Conservation (phyloP, 202 grass and related monocot genomes). For the Brachypodium distachyon region DNA sequence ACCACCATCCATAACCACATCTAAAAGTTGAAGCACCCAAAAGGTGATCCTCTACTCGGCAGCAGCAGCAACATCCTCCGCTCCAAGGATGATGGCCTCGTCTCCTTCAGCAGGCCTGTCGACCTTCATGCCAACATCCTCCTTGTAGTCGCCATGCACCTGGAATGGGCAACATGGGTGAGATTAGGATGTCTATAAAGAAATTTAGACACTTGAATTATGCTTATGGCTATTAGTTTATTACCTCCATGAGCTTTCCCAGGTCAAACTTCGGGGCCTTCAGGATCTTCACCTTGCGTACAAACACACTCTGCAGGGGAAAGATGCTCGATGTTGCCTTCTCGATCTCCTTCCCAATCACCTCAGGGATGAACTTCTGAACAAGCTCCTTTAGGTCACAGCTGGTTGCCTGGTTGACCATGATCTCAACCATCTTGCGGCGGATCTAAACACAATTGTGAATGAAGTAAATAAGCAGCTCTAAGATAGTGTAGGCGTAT, state of each 20-base stretch:
- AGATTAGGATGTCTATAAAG: not conserved
- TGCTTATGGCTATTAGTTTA: no score
- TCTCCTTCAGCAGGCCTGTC: constrained; percentile 60
- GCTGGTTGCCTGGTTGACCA: constrained; percentile 56
- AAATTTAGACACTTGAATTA: no score
- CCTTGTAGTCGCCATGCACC: constrained; percentile 85
- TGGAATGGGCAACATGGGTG: not conserved
- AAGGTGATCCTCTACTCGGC: not conserved
- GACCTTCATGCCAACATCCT: constrained; percentile 64
- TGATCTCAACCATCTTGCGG: constrained; percentile 86
- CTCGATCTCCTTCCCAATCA: constrained; percentile 84
- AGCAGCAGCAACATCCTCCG: not conserved
- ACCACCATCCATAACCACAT: no score
- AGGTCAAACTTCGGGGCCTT: constrained; percentile 81
- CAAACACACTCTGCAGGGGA: constrained; percentile 62
- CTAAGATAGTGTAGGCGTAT: no score
- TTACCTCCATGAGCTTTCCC: constrained; percentile 91
- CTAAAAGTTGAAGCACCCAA: not conserved
- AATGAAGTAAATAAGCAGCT: not conserved
- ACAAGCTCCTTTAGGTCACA: constrained; percentile 82
- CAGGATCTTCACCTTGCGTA: constrained; percentile 88
- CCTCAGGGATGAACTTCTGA: constrained; percentile 76
- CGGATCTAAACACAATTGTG: constrained; percentile 36
- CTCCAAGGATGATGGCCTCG: constrained; percentile 26
- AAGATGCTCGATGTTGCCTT: no score